Percentiles rank a stretch among this genome's conserved stretches.
phyloP scores from a whole-genome alignment of 2,329 filamentous ascomycete genomes.

The Aspergillus pseudoterreus region DNA sequence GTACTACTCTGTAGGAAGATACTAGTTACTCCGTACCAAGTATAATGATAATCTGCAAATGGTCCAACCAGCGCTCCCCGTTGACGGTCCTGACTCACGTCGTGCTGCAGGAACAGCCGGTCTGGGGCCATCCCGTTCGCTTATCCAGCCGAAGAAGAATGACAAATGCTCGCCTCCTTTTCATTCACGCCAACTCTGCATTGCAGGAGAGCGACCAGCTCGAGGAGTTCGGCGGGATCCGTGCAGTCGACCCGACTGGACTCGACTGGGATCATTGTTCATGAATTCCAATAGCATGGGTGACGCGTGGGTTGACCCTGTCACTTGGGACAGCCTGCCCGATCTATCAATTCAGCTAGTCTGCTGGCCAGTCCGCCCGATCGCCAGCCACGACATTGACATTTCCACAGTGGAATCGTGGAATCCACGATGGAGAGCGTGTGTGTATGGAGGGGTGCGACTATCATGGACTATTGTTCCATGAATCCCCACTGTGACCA shows the following conservation, averaged over 20 bases:
- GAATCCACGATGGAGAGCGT: too few relatives aligned
- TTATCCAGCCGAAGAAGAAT: slow-evolving; percentile 5
- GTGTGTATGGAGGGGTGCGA: neutral
- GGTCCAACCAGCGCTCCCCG: slow-evolving; percentile 6
- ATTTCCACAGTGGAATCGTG: too few relatives aligned
- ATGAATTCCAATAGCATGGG: neutral
- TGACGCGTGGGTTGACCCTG: neutral
- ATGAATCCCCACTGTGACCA: neutral
- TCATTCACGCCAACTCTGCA: neutral
- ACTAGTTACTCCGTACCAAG: neutral
- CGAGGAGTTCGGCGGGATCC: neutral
- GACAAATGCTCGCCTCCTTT: slow-evolving; percentile 9
- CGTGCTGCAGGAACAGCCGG: slow-evolving; percentile 11
- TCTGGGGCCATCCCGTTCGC: neutral
- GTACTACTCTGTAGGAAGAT: neutral
- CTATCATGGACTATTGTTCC: neutral
- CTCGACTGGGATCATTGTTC: neutral
- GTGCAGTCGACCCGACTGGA: neutral
- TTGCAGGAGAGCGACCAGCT: neutral
- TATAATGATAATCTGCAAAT: neutral
- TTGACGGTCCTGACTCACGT: slow-evolving; percentile 13
- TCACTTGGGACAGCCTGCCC: neutral
- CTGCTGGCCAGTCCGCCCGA: too few relatives aligned
- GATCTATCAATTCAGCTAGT: neutral
- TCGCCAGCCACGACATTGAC: too few relatives aligned